Conservation (phyloP, 2,329 filamentous ascomycete species). For the Ophiocordyceps polyrhachis-furcata region DNA sequence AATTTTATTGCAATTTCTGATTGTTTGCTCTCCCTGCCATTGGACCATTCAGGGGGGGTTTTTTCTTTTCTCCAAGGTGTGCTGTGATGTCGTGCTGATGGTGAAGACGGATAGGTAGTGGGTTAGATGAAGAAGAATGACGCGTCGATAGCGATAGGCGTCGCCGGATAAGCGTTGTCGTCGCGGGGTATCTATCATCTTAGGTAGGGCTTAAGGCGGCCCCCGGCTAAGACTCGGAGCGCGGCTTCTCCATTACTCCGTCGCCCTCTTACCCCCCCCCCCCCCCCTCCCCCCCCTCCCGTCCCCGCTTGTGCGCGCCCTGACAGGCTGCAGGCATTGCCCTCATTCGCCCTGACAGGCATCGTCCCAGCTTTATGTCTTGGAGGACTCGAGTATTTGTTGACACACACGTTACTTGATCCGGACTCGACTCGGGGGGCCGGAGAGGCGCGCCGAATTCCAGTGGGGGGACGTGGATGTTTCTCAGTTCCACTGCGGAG, state of each 20-base stretch:
- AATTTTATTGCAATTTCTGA: neutral
- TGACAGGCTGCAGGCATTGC: conserved; percentile 1
- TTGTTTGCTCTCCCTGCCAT: too few relatives aligned
- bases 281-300: too few relatives aligned
- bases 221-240: neutral
- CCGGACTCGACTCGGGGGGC: neutral
- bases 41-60: too few relatives aligned
- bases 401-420: neutral
- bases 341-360: neutral
- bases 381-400: neutral
- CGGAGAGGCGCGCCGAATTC: neutral
- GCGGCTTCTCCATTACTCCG: neutral
- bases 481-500: neutral
- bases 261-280: neutral
- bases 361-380: neutral
- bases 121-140: too few relatives aligned
- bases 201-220: too few relatives aligned
- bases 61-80: too few relatives aligned
- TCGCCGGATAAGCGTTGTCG: too few relatives aligned
- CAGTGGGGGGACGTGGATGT: neutral
- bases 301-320: neutral
- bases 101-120: too few relatives aligned
- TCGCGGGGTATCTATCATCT: too few relatives aligned
- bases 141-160: too few relatives aligned
- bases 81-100: too few relatives aligned